phyloP scores from a whole-genome alignment of 257 asterid genomes.

The Nicotiana undulata region DNA sequence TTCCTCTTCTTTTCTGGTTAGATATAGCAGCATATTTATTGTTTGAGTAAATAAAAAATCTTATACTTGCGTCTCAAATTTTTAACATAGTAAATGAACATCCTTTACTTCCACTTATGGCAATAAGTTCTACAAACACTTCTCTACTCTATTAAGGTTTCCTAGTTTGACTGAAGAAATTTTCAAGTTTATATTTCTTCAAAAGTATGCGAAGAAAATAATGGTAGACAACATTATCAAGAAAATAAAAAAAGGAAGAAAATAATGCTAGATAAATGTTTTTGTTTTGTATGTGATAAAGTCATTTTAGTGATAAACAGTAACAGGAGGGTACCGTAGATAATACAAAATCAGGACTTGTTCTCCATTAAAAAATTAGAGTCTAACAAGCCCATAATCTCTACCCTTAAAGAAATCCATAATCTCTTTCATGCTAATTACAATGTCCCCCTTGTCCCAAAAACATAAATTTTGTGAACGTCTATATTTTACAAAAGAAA shows the following conservation, averaged over 20 bases:
- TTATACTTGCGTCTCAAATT: not conserved
- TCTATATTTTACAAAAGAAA: not conserved
- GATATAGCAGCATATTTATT: not conserved
- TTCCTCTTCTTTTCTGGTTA: constrained; percentile 6
- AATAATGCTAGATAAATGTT: not conserved
- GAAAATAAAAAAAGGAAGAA: not conserved
- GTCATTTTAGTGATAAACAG: not conserved
- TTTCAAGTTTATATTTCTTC: not conserved
- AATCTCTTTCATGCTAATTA: not conserved
- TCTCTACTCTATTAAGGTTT: not conserved
- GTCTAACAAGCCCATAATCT: not conserved
- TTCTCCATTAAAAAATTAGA: not conserved
- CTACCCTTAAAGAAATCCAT: not conserved
- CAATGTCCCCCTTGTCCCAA: not conserved
- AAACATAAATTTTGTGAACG: not conserved
- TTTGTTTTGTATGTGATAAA: not conserved
- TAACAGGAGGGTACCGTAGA: not conserved
- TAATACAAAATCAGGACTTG: not conserved
- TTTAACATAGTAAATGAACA: not conserved
- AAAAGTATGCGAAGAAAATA: not conserved
- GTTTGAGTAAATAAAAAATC: not conserved
- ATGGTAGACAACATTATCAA: not conserved
- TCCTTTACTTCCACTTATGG: not conserved
- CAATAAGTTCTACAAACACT: not conserved
- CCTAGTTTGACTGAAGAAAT: not conserved